Conservation (phyloP, 2,329 filamentous ascomycete species). For the Pestalotiopsis fici region DNA sequence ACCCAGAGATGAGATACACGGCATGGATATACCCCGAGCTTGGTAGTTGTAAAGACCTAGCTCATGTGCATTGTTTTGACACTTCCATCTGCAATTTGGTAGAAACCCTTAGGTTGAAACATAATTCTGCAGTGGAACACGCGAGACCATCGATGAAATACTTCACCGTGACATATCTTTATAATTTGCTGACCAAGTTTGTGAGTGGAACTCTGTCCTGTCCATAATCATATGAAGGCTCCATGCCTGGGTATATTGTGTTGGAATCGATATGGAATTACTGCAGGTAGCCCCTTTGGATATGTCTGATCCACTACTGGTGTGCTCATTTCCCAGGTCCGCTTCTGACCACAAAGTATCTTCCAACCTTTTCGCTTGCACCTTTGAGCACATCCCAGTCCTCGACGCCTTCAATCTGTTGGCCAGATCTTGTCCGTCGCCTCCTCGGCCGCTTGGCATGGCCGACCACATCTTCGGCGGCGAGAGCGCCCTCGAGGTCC, state of each 20-base stretch:
- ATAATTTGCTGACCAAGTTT: too few relatives aligned
- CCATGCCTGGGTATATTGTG: background rate
- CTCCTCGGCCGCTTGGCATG: constrained; percentile 38
- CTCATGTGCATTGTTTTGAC: background rate
- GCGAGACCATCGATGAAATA: background rate
- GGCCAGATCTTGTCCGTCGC: constrained; percentile 10
- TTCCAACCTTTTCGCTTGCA: constrained; percentile 66
- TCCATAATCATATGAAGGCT: too few relatives aligned
- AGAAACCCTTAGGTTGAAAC: background rate
- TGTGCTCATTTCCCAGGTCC: constrained; percentile 37
- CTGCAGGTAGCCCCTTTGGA: background rate
- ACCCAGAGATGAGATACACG: background rate
- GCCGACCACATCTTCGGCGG: constrained; percentile 62
- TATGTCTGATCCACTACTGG: background rate
- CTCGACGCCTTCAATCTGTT: constrained; percentile 43
- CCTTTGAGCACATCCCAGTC: constrained; percentile 71
- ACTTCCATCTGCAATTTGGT: background rate
- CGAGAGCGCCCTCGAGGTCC: constrained; percentile 56
- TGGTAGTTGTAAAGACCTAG: background rate
- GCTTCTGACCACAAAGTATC: constrained; percentile 77
- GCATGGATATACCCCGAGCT: constrained; percentile 7
- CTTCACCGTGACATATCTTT: background rate
- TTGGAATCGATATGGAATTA: too few relatives aligned
- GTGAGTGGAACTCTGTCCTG: too few relatives aligned
- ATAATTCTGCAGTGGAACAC: background rate